These are phyloP conservation scores for Blastobotrys terrestris DNA, from an alignment of 805 yeast genomes.

Conservation along the genomic window DNA sequence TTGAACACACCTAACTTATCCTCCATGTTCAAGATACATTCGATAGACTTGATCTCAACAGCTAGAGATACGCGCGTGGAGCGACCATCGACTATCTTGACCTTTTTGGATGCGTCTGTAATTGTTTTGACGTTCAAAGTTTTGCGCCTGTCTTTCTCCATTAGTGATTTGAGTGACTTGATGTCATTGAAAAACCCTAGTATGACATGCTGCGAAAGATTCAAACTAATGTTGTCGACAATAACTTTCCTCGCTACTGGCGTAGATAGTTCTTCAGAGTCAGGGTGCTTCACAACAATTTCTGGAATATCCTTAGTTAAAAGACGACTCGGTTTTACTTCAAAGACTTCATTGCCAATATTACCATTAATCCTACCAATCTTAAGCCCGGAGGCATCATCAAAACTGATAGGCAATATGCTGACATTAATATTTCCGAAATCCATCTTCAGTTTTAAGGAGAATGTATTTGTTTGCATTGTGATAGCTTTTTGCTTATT, in stretches of 20 bases:
- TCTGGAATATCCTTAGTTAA: not conserved
- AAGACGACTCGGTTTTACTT: not conserved
- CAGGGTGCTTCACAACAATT: not conserved
- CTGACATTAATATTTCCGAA: not conserved
- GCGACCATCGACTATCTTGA: not conserved
- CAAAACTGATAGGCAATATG: slow-evolving; percentile 1
- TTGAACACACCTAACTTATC: not conserved
- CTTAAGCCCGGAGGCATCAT: not conserved
- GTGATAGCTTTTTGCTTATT: not conserved
- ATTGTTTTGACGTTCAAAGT: no score
- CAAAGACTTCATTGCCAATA: not conserved
- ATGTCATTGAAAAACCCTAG: not conserved
- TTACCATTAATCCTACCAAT: not conserved
- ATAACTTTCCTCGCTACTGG: not conserved
- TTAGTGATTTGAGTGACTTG: not conserved
- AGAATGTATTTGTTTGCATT: slow-evolving; percentile 1
- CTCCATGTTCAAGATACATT: not conserved
- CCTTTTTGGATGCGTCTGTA: not conserved
- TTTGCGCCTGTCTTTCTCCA: not conserved
- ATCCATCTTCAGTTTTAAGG: not conserved
- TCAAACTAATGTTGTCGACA: not conserved
- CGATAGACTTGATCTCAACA: not conserved
- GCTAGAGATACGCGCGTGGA: not conserved
- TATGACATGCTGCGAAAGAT: not conserved
- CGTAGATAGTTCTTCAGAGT: not conserved